These are phyloP conservation scores for Antrodiella citrinella DNA, from an alignment of 768 basidiomycete genomes.

Conservation along the genomic window DNA sequence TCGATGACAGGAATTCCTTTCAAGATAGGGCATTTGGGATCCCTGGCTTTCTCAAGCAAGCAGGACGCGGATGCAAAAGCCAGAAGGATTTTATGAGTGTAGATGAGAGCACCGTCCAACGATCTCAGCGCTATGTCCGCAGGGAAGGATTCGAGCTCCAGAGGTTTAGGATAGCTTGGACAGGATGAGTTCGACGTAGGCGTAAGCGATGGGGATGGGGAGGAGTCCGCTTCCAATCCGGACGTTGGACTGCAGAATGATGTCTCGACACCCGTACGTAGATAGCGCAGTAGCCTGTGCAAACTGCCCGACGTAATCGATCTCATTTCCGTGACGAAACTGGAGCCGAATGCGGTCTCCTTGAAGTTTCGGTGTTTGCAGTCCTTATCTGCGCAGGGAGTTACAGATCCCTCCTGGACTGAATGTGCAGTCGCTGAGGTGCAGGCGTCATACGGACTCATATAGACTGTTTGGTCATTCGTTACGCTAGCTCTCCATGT, in stretches of 20 bases:
- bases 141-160: background rate
- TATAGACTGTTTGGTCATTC: too few species aligned
- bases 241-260: background rate
- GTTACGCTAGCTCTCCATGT: background rate
- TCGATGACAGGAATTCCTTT: background rate
- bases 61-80: background rate
- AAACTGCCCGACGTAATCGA: background rate
- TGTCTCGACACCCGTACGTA: background rate
- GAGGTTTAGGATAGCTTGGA: too few species aligned
- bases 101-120: background rate
- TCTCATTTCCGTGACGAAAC: background rate
- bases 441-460: too few species aligned
- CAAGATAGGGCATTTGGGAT: background rate
- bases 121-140: background rate
- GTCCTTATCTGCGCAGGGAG: background rate
- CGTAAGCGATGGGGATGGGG: too few species aligned
- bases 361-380: background rate
- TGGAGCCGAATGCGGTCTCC: background rate
- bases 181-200: too few species aligned
- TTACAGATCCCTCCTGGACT: too few species aligned
- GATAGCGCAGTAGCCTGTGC: background rate
- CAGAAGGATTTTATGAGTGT: background rate
- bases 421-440: too few species aligned
- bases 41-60: background rate
- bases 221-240: too few species aligned